A percentile compares a stretch with the other conserved stretches of the same genome.
Conservation (phyloP, 257 asterid genomes). For the Lithospermum erythrorhizon region DNA sequence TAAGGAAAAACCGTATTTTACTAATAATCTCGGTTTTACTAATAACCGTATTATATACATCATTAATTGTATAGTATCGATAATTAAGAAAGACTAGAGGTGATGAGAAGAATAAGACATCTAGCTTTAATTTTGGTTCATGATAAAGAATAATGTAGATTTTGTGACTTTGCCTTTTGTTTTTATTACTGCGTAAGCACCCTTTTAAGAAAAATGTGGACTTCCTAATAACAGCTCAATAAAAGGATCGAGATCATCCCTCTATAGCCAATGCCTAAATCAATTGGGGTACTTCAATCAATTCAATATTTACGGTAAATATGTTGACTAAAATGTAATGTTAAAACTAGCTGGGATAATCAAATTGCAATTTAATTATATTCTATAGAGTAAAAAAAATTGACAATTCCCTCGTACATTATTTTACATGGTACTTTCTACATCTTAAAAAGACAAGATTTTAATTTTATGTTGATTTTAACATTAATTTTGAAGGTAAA, state of each 20-base stretch:
- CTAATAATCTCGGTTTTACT: not conserved
- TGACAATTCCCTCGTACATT: no score
- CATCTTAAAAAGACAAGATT: no score
- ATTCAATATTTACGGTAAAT: no score
- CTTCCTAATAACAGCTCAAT: not conserved
- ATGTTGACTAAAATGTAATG: no score
- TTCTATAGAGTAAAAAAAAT: no score
- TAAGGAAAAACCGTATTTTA: constrained; percentile 6
- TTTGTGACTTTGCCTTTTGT: not conserved
- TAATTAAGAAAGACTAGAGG: not conserved
- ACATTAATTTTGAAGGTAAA: no score
- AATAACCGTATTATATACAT: not conserved
- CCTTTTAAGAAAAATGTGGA: not conserved
- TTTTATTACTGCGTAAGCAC: not conserved
- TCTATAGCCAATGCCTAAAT: no score
- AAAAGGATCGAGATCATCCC: not conserved
- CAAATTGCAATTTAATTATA: no score
- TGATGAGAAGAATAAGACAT: not conserved
- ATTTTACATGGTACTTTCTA: no score
- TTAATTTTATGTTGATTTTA: no score
- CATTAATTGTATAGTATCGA: not conserved
- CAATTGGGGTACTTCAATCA: no score
- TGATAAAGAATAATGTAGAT: constrained; percentile 55
- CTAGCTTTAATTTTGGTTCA: not conserved
- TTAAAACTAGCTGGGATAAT: no score